Evolutionary conservation across 2,329 filamentous ascomycete species (phyloP), one percentile per base, ranked within the genome.

Genomic region (Aspergillus texensis): DNA sequence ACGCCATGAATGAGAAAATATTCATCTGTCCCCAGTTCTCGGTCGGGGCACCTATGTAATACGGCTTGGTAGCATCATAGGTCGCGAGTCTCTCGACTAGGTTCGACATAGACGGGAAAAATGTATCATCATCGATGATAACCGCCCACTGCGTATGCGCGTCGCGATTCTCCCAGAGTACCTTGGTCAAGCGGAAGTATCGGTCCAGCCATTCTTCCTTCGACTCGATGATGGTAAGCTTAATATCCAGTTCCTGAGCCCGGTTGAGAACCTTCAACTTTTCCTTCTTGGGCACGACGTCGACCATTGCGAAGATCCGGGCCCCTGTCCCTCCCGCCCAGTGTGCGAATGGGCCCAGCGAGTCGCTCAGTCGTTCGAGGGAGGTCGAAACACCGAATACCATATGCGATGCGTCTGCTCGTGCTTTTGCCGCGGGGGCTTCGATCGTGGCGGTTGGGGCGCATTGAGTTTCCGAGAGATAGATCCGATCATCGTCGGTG

Each of bases 81-180:
- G 73, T 74, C 28, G 71, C 69, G 1, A 87, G 78, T 11, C 79
- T 74, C n/a, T 78, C 70, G 36, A 79, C 75, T 4, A 88, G 77
- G 0, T 80, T 78, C 62, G 79, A 74, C 19, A 87, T 78, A 1
- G 81, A 83, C 0, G 84, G 85, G 68, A 87, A 87, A 74, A 88
- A 87, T 4, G 85, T 88, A 69, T 88, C 86, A 70, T 88, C 85
- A 71, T 88, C 85, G 26, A 87, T 78, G 43, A 88, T 75, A 30
- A 81, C 82, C 21, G 82, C 79, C 85, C 85, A 88, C 48, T 78
- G 74, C 0, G 83, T 84, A 3, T 77, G 68, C 10, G 46, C 41
- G 9, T 78, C 71, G 24, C 61, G 61, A 30, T 62, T 32, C 30
- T 85, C 70, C 60, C 85, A 79, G 52, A 83, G 74, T 3, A 64